These are phyloP conservation scores for Apiotrichum porosum DNA, from an alignment of 1,284 basidiomycete genomes.

Conservation along the genomic window DNA sequence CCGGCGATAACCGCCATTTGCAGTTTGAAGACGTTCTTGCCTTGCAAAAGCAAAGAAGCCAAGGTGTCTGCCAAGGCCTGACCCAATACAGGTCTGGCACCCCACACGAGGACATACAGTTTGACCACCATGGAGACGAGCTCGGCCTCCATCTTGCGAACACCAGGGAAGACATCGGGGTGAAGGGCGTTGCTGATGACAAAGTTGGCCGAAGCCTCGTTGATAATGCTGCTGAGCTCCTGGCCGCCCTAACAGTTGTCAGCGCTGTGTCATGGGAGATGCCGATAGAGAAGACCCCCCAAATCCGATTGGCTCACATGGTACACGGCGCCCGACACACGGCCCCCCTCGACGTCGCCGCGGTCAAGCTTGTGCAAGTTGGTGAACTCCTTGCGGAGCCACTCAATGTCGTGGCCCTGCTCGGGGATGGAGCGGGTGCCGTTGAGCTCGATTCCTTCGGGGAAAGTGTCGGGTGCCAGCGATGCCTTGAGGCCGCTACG, in stretches of 20 bases:
- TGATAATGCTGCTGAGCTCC: constrained; percentile 59
- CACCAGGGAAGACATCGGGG: constrained; percentile 84
- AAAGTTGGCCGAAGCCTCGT: constrained; percentile 48
- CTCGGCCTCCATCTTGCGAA: constrained; percentile 97
- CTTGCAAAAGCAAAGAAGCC: no score
- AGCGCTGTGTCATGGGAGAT: not conserved
- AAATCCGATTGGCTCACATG: constrained; percentile 51
- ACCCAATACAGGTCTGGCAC: no score
- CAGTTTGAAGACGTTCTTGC: no score
- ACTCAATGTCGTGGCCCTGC: constrained; percentile 64
- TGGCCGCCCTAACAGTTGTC: constrained; percentile 66
- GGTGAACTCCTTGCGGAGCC: constrained; percentile 73
- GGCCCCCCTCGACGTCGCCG: constrained; percentile 55
- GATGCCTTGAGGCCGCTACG: constrained; percentile 62
- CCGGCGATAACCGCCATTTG: no score
- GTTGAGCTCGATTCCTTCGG: constrained; percentile 55
- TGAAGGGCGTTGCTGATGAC: constrained; percentile 75
- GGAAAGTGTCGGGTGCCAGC: constrained; percentile 52
- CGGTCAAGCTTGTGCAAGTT: constrained; percentile 71
- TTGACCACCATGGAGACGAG: constrained; percentile 89
- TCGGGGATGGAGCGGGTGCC: constrained; percentile 60
- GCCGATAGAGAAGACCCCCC: no score
- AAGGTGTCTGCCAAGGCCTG: no score
- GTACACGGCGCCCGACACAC: constrained; percentile 82
- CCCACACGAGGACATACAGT: constrained; percentile 48